Conservation (phyloP, 768 basidiomycete species). For the Suillus americanus region DNA sequence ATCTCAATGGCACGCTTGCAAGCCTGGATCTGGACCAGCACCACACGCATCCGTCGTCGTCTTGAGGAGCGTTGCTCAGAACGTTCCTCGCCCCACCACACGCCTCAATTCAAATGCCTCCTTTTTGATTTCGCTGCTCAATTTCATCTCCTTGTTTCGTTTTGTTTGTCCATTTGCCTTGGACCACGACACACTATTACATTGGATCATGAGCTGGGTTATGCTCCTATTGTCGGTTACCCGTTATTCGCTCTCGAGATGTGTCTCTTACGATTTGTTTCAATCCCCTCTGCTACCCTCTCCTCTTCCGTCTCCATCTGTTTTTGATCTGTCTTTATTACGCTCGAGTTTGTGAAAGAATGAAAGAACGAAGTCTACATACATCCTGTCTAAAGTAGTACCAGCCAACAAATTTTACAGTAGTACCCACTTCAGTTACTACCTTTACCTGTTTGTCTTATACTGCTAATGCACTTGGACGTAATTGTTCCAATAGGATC, state of each 20-base stretch:
- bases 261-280: slow-evolving; percentile 35
- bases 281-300: slow-evolving; percentile 20
- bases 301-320: slow-evolving; percentile 20
- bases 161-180: slow-evolving; percentile 18
- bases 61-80: slow-evolving; percentile 7
- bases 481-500: background rate
- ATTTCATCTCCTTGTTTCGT: slow-evolving; percentile 17
- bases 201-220: slow-evolving; percentile 33
- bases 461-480: slow-evolving; percentile 5
- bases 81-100: slow-evolving; percentile 12
- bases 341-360: slow-evolving; percentile 10
- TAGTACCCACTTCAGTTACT: slow-evolving; percentile 13
- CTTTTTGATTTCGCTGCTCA: slow-evolving; percentile 24
- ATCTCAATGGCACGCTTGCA: slow-evolving; percentile 75
- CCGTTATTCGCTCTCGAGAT: slow-evolving; percentile 37
- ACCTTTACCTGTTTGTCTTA: slow-evolving; percentile 3
- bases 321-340: slow-evolving; percentile 32
- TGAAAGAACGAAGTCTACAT: slow-evolving; percentile 11
- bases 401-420: slow-evolving; percentile 8
- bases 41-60: slow-evolving; percentile 11
- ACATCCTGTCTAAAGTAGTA: slow-evolving; percentile 16
- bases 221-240: slow-evolving; percentile 31
- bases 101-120: slow-evolving; percentile 11
- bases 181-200: slow-evolving; percentile 28
- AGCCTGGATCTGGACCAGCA: slow-evolving; percentile 63